Conservation (phyloP, 805 yeast genomes). For the Saturnispora hagleri region DNA sequence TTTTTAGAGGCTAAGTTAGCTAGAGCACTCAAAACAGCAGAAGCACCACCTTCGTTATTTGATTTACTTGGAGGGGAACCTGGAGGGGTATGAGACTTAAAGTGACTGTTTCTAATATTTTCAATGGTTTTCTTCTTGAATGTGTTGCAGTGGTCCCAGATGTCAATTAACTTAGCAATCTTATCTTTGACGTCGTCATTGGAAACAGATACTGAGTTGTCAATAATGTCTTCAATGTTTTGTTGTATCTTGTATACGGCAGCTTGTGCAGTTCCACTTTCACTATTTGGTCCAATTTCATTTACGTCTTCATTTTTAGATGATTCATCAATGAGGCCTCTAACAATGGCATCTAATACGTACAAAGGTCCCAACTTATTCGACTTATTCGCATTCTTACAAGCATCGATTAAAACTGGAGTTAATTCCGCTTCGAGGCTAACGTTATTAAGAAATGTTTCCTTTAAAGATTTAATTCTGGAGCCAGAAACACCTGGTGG, state of each 20-base stretch:
- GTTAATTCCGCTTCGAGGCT: slow-evolving; percentile 40
- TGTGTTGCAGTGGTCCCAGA: slow-evolving; percentile 84
- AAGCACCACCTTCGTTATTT: slow-evolving; percentile 37
- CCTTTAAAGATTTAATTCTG: slow-evolving; percentile 79
- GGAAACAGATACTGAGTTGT: slow-evolving; percentile 47
- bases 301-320: not conserved
- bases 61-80: slow-evolving; percentile 46
- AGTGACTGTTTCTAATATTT: slow-evolving; percentile 49
- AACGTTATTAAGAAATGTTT: slow-evolving; percentile 64
- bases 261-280: slow-evolving; percentile 62
- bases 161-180: slow-evolving; percentile 74
- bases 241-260: slow-evolving; percentile 60
- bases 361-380: slow-evolving; percentile 89
- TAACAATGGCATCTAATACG: slow-evolving; percentile 84
- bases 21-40: slow-evolving; percentile 58
- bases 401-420: slow-evolving; percentile 50
- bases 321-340: slow-evolving; percentile 58
- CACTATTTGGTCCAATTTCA: not conserved
- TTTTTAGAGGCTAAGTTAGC: slow-evolving; percentile 51
- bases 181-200: slow-evolving; percentile 56
- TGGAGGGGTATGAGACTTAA: slow-evolving; percentile 61
- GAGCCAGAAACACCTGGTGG: slow-evolving; percentile 95
- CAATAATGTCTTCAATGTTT: slow-evolving; percentile 48
- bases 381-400: slow-evolving; percentile 63
- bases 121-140: slow-evolving; percentile 52